phyloP scores from a whole-genome alignment of 148 eudicot species.

The Persicaria tinctoria region DNA sequence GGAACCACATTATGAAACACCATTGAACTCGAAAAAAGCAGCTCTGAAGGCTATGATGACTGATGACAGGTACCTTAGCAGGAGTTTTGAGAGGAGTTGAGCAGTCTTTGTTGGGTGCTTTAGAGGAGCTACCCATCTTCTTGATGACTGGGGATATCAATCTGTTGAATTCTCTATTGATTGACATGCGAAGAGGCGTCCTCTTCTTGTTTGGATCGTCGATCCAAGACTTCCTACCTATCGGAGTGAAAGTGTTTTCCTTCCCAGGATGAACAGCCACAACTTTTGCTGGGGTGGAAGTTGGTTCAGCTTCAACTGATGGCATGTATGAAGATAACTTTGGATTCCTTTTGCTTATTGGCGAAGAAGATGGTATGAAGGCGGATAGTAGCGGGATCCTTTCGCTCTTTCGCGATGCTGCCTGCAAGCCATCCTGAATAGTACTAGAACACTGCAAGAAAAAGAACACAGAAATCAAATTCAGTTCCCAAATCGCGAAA shows the following conservation, averaged over 20 bases:
- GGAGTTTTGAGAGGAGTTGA: slow-evolving; percentile 54
- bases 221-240: slow-evolving; percentile 24
- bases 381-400: not conserved
- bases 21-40: not conserved
- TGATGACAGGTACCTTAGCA: slow-evolving; percentile 22
- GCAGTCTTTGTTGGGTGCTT: slow-evolving; percentile 28
- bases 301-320: slow-evolving; percentile 27
- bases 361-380: slow-evolving; percentile 16
- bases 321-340: slow-evolving; percentile 42
- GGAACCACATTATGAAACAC: not conserved
- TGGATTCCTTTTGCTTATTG: slow-evolving; percentile 39
- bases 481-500: not conserved
- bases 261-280: slow-evolving; percentile 33
- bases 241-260: slow-evolving; percentile 47
- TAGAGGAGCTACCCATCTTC: slow-evolving; percentile 38
- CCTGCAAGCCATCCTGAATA: slow-evolving; percentile 14
- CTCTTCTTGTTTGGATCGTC: slow-evolving; percentile 32
- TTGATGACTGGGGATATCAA: slow-evolving; percentile 25
- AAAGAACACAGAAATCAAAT: not conserved
- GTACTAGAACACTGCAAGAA: slow-evolving; percentile 22
- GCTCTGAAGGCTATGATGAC: not conserved
- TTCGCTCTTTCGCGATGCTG: not conserved
- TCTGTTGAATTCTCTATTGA: slow-evolving; percentile 41
- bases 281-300: slow-evolving; percentile 40
- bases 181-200: slow-evolving; percentile 38